phyloP scores from a whole-genome alignment of 2,329 filamentous ascomycete species.

The Pseudocercospora crystallina region DNA sequence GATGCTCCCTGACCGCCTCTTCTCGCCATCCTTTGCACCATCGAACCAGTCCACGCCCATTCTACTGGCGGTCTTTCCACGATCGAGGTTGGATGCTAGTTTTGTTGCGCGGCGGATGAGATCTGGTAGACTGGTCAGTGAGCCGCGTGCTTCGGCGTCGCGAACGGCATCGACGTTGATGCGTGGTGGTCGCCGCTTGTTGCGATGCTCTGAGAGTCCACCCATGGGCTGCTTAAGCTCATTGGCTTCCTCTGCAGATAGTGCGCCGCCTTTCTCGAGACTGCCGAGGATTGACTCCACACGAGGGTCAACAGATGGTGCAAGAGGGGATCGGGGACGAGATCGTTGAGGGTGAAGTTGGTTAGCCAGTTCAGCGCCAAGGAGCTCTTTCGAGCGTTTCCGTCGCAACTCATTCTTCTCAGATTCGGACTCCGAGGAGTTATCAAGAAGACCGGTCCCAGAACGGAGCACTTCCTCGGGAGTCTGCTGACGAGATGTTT shows the following conservation, averaged over 20 bases:
- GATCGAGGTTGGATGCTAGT: slow-evolving; percentile 83
- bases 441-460: slow-evolving; percentile 37
- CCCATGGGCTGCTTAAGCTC: slow-evolving; percentile 32
- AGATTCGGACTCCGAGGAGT: slow-evolving; percentile 35
- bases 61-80: slow-evolving; percentile 67
- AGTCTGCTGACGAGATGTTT: slow-evolving; percentile 9
- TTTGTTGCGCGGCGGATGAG: slow-evolving; percentile 85
- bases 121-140: slow-evolving; percentile 87
- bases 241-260: slow-evolving; percentile 31
- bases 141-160: slow-evolving; percentile 79
- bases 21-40: slow-evolving; percentile 29
- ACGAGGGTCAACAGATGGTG: slow-evolving; percentile 24
- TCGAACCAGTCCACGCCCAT: slow-evolving; percentile 53
- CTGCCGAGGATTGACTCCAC: slow-evolving; percentile 31
- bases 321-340: slow-evolving; percentile 27
- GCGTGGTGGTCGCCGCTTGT: slow-evolving; percentile 60
- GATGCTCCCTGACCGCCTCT: slow-evolving; percentile 53
- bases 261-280: slow-evolving; percentile 36
- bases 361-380: slow-evolving; percentile 18
- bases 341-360: slow-evolving; percentile 16
- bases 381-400: slow-evolving; percentile 25
- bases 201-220: slow-evolving; percentile 43
- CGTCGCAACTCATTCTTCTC: slow-evolving; percentile 5
- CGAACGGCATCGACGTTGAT: slow-evolving; percentile 80
- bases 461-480: slow-evolving; percentile 31